A percentile compares a stretch with the other conserved stretches of the same genome.
Conservation (phyloP, 179 eudicot genomes). For the Carnegiea gigantea region DNA sequence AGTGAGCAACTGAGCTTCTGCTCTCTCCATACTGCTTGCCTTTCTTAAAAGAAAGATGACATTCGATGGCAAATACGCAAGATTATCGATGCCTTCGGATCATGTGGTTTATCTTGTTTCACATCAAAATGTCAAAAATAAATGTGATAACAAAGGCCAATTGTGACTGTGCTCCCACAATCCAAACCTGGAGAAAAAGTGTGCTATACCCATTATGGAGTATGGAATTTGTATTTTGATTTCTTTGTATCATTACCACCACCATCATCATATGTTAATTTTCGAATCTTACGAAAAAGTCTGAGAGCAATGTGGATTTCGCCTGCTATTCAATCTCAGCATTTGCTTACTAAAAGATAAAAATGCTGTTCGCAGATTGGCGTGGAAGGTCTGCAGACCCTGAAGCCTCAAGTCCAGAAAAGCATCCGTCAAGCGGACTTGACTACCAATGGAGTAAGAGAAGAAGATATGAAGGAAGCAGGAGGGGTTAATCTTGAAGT, state of each 20-base stretch:
- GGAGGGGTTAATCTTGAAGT: conserved; percentile 79
- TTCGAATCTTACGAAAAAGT: background rate
- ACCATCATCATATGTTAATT: background rate
- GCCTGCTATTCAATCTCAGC: background rate
- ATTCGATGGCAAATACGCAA: background rate
- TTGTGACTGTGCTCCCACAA: background rate
- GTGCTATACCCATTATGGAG: background rate
- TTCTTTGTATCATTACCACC: background rate
- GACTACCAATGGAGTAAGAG: conserved; percentile 34
- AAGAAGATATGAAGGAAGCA: conserved; percentile 38
- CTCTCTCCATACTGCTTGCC: background rate
- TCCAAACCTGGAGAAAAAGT: background rate
- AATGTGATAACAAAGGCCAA: background rate
- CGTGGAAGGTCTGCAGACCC: conserved; percentile 74
- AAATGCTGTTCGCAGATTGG: conserved; percentile 56
- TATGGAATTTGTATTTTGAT: background rate
- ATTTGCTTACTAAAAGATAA: conserved; percentile 12
- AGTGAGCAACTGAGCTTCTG: background rate
- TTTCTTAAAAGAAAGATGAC: conserved; percentile 5
- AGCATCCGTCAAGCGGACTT: conserved; percentile 35
- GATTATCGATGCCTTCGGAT: background rate
- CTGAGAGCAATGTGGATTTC: background rate
- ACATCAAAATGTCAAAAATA: background rate
- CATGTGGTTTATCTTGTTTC: background rate
- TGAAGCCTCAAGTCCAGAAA: conserved; percentile 66